Base-by-base conservation (phyloP, 805 yeast species). In the Lipomyces starkeyi region DNA sequence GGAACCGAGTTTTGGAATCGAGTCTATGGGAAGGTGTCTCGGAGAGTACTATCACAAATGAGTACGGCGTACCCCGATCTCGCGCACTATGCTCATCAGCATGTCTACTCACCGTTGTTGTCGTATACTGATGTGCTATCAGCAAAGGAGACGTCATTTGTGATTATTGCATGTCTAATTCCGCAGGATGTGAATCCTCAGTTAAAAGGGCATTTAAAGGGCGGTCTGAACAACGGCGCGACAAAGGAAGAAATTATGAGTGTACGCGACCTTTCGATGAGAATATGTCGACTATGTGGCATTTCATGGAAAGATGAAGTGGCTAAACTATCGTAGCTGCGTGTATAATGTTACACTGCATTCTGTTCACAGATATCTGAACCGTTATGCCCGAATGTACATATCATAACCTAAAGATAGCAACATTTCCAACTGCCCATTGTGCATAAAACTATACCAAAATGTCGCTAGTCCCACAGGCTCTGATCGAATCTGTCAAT, bases 171-270 rank as follows among this genome's bases (percentile, higher is more conserved):
- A 0, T 84, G 94, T 69, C 82, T 93, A 72, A 87, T 93, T 11
- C 97, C 98, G 0, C 97, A 91, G 76, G 97, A 93, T 77, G 97
- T 93, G 11, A 91, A 91, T 73, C 97, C 97, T 0, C 97, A 93
- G 74, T 82, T 93, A 72, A 91, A 91, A 78, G 98, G 98, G 0
- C 98, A 93, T 76, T 82, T 93, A 69, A 86, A 84, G 76, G 98
- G 98, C 0, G 97, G 97, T 0, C 69, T 88, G 61, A 92, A 91
- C 74, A 85, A 87, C 35, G 97, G 97, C 0, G 89, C 91, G 8
- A 82, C 90, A 9, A 74, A 77, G 35, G 90, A 88, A 62, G 90
- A 89, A 67, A 81, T 92, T 37, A 81, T 82, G 61, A 86, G 86
- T 1, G 84, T 87, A 11, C 82, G 96, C 61, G 80, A 80, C 14